Percentiles rank a stretch among this genome's conserved stretches.
Evolutionary conservation across 306 rosid species (phyloP).

Genomic region (Ochetophila trinervis): DNA sequence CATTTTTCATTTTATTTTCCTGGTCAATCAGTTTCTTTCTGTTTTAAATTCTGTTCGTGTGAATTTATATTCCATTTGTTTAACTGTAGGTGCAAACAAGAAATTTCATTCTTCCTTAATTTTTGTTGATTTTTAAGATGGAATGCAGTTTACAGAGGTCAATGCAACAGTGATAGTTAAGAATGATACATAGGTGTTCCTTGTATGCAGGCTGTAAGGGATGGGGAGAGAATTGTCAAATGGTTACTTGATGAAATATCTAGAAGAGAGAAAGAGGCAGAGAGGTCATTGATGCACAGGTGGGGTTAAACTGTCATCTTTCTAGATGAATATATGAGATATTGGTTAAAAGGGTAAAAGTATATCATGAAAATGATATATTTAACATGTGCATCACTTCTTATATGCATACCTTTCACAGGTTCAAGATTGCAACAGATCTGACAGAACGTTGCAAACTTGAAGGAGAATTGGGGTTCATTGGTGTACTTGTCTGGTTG

Average conservation of each 20-base stretch:
- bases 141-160: not conserved
- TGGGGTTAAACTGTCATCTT: not conserved
- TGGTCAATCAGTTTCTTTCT: too few relatives aligned
- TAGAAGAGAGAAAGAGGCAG: slow-evolving; percentile 36
- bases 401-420: not conserved
- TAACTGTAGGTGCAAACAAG: not conserved
- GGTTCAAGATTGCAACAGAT: slow-evolving; percentile 37
- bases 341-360: too few relatives aligned
- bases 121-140: not conserved
- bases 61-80: too few relatives aligned
- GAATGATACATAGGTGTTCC: not conserved
- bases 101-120: not conserved
- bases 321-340: too few relatives aligned
- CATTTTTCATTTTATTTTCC: too few relatives aligned
- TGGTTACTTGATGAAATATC: slow-evolving; percentile 39
- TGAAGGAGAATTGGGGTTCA: slow-evolving; percentile 32
- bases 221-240: slow-evolving; percentile 6
- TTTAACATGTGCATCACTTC: not conserved
- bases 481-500: slow-evolving; percentile 40
- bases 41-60: too few relatives aligned
- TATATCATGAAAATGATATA: too few relatives aligned
- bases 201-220: slow-evolving; percentile 13
- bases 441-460: slow-evolving; percentile 29
- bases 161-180: not conserved
- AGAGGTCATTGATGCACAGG: slow-evolving; percentile 47